phyloP scores from a whole-genome alignment of 2,329 filamentous ascomycete species.

The Ramichloridium luteum region DNA sequence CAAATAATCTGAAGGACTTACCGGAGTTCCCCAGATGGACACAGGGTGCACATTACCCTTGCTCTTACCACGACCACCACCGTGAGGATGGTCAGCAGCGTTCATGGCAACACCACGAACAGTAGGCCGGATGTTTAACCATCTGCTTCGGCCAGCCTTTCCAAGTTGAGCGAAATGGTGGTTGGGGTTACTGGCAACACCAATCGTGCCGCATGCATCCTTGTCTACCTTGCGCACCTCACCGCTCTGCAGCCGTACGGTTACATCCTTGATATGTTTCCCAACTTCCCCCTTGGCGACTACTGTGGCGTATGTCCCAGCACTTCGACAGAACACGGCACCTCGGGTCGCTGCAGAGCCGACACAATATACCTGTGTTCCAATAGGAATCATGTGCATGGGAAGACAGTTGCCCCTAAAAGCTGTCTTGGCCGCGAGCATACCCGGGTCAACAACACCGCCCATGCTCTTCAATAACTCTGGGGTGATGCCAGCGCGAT shows the following conservation, averaged over 20 bases:
- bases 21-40: conserved; percentile 90
- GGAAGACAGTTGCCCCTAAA: conserved; percentile 92
- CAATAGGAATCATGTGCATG: conserved; percentile 87
- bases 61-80: conserved; percentile 97
- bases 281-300: conserved; percentile 75
- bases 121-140: conserved; percentile 87
- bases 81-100: conserved; percentile 94
- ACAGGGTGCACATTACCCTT: conserved; percentile 96
- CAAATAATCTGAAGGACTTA: conserved; percentile 41
- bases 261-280: conserved; percentile 65
- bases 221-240: conserved; percentile 82
- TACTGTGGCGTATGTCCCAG: conserved; percentile 81
- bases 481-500: conserved; percentile 74
- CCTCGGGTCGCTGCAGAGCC: conserved; percentile 59
- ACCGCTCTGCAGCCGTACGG: conserved; percentile 78
- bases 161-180: conserved; percentile 83
- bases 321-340: conserved; percentile 87
- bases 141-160: conserved; percentile 86
- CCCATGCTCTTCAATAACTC: conserved; percentile 87
- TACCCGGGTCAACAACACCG: conserved; percentile 83
- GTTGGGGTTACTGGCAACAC: conserved; percentile 84
- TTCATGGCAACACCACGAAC: conserved; percentile 99
- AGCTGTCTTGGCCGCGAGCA: conserved; percentile 85
- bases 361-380: conserved; percentile 85
- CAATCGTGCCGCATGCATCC: conserved; percentile 88